Evolutionary conservation across 2,329 filamentous ascomycete genomes (phyloP).

Genomic region (Tolypocladium capitatum): DNA sequence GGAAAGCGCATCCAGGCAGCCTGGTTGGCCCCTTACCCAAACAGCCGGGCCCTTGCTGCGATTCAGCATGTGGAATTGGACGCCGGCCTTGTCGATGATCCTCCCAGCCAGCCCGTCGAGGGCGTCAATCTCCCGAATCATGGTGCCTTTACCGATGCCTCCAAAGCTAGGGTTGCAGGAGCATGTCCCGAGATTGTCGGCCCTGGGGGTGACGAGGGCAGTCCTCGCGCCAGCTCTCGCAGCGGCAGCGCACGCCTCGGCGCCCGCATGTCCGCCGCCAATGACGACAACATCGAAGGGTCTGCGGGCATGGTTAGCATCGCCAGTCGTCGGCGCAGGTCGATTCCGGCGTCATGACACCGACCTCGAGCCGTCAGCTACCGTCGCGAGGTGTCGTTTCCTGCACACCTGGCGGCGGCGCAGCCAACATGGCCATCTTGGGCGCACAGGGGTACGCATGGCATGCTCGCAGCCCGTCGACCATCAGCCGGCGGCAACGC

Average conservation of each 20-base stretch:
- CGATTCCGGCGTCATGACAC: neutral
- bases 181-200: slow-evolving; percentile 84
- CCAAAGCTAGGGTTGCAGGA: slow-evolving; percentile 96
- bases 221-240: slow-evolving; percentile 81
- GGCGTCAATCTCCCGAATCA: slow-evolving; percentile 89
- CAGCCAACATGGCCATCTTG: slow-evolving; percentile 9
- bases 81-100: slow-evolving; percentile 82
- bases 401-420: slow-evolving; percentile 6
- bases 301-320: slow-evolving; percentile 22
- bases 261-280: slow-evolving; percentile 88
- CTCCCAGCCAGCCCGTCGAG: slow-evolving; percentile 80
- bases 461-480: slow-evolving; percentile 7
- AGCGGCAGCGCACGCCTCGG: slow-evolving; percentile 84
- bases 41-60: slow-evolving; percentile 84
- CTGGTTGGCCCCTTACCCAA: slow-evolving; percentile 48
- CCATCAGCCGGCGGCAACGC: neutral
- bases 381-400: slow-evolving; percentile 16
- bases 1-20: neutral
- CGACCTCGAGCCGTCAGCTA: slow-evolving; percentile 16
- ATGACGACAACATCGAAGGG: slow-evolving; percentile 89
- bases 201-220: slow-evolving; percentile 74
- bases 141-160: slow-evolving; percentile 96
- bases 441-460: slow-evolving; percentile 16
- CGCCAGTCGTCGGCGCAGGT: neutral
- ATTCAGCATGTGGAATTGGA: slow-evolving; percentile 90